Evolutionary conservation across 179 eudicot species (phyloP), one percentile per base, ranked within the genome.

Genomic region (Beta macrorhiza): DNA sequence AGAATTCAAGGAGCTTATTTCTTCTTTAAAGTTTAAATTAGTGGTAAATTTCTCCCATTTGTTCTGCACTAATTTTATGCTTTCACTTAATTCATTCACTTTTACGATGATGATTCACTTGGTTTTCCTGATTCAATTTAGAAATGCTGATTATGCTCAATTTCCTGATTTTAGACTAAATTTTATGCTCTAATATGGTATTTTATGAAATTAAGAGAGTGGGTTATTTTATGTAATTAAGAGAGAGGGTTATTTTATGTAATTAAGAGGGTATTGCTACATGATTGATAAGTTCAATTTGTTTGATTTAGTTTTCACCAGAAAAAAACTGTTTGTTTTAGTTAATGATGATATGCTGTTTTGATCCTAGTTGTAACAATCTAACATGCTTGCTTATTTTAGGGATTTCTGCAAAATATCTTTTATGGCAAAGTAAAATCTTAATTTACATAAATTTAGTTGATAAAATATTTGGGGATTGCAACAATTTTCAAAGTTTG

Each of bases 21-120:
- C 80, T 53, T 76, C 86, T n/a, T 84, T 90, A 75, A 93, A 93
- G 89, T 82, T 93, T 84, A 93, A 91, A 77, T 83, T 93, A 59
- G 72, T 93, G 94, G 98, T 93, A 87, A 76, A 37, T 37, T 37
- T 37, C 42, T 49, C 61, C 58, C 11, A 32, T 63, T 20, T 22
- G 10, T 13, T 5, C 5, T 75, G 47, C 5, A 20, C 59, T 52
- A 5, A 12, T 29, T 73, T 53, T 32, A 14, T 25, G 11, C 10
- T 12, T 1, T 0, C 4, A 14, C 29, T 67, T 13, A 65, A 29
- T 29, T 29, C 32, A 29, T 29, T 29, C 1, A 29, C 32, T 37
- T 37, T 37, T 37, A 37, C 2, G 3, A 37, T 37, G 42, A 37
- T 37, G 42, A 37, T 37, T 37, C 42, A 37, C 42, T 37, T 37